These are phyloP conservation scores for Litsea cubeba DNA, from an alignment of 164 flowering plant species.

Conservation along the genomic window DNA sequence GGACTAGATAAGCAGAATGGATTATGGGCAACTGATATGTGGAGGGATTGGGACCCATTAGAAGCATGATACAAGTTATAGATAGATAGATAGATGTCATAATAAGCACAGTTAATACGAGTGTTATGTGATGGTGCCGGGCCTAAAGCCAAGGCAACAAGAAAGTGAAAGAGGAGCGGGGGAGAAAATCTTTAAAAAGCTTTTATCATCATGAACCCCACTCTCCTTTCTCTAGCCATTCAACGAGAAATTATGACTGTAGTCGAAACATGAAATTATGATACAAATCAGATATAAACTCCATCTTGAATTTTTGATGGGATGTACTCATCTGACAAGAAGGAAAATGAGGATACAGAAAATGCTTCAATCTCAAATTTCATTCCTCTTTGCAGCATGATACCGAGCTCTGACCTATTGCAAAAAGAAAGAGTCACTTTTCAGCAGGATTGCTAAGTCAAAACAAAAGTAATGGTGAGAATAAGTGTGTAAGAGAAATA, in stretches of 20 bases:
- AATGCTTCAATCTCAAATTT: slow-evolving; percentile 97
- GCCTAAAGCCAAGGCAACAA: no score
- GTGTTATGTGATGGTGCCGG: no score
- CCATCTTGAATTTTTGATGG: slow-evolving; percentile 62
- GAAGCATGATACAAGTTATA: no score
- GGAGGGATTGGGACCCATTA: no score
- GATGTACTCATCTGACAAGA: slow-evolving; percentile 67
- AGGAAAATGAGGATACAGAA: slow-evolving; percentile 65
- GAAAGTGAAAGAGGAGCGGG: no score
- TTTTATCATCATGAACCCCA: no score
- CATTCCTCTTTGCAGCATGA: slow-evolving; percentile 76
- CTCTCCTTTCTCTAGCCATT: no score
- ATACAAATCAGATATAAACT: slow-evolving; percentile 9
- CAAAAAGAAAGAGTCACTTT: slow-evolving; percentile 4
- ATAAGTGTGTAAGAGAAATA: background rate
- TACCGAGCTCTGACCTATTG: slow-evolving; percentile 63
- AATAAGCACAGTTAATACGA: no score
- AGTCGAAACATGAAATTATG: background rate
- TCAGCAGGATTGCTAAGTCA: background rate
- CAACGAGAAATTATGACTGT: background rate
- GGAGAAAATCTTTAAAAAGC: no score
- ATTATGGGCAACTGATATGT: no score
- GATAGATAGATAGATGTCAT: no score
- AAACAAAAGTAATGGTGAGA: background rate
- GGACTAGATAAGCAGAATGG: no score